Conservation (phyloP, 2,329 filamentous ascomycete species). For the Colletotrichum sp. region DNA sequence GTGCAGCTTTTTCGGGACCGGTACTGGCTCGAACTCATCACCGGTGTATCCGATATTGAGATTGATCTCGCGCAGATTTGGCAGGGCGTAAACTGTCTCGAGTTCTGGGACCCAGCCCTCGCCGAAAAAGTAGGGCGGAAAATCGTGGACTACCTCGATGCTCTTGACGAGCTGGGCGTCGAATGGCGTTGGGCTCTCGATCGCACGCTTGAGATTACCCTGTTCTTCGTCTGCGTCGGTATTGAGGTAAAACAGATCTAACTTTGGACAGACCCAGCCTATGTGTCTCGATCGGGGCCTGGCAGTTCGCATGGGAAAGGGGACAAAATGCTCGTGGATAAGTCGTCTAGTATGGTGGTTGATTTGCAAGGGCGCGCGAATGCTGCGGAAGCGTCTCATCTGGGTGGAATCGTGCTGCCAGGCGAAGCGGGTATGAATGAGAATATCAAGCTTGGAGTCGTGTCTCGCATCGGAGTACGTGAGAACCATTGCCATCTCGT, state of each 20-base stretch:
- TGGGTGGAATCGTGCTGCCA: not conserved
- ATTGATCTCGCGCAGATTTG: not conserved
- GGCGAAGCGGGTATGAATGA: not conserved
- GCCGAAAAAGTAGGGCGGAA: not conserved
- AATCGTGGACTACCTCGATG: not conserved
- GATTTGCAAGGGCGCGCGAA: not conserved
- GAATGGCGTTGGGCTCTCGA: not conserved
- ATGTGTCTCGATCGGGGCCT: not conserved
- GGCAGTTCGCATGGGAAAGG: not conserved
- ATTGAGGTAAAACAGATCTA: not conserved
- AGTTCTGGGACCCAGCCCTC: not conserved
- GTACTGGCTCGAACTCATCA: not conserved
- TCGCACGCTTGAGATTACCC: not conserved
- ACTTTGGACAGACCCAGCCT: not conserved
- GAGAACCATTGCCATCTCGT: not conserved
- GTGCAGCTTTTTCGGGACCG: not conserved
- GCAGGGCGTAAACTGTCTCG: not conserved
- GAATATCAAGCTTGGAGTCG: not conserved
- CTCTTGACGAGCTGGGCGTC: not conserved
- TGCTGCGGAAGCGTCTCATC: not conserved
- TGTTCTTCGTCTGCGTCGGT: not conserved
- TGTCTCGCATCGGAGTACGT: not conserved
- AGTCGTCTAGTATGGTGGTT: not conserved
- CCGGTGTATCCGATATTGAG: not conserved
- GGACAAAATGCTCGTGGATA: not conserved